phyloP scores from a whole-genome alignment of 75 land plant species.

The Cupressus sempervirens region DNA sequence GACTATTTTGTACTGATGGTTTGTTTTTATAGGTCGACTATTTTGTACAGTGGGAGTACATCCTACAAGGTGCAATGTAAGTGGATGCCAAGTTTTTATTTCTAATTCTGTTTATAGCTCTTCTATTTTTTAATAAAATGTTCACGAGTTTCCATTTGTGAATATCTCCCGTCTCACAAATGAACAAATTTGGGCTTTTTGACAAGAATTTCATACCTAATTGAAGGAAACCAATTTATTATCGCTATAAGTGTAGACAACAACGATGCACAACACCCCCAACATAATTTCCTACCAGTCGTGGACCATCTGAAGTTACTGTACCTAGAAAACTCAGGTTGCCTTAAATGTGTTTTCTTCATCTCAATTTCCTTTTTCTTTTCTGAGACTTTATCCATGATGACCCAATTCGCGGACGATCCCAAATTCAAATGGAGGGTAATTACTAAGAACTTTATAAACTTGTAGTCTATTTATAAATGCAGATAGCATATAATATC shows the following conservation, averaged over 20 bases:
- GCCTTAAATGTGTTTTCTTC: background rate
- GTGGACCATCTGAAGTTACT: background rate
- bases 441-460: background rate
- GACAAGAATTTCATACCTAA: background rate
- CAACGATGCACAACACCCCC: background rate
- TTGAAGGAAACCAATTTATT: background rate
- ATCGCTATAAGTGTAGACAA: background rate
- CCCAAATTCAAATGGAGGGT: background rate
- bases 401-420: background rate
- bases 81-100: background rate
- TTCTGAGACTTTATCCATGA: background rate
- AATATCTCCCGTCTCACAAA: background rate
- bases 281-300: background rate
- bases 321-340: background rate
- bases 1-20: background rate
- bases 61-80: constrained; percentile 91
- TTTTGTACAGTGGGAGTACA: constrained; percentile 98
- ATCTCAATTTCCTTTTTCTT: background rate
- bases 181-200: background rate
- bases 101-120: background rate
- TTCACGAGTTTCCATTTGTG: background rate
- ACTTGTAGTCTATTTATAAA: background rate
- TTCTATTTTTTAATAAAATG: background rate
- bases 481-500: background rate
- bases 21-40: constrained; percentile 56